Percentiles rank a stretch among this genome's conserved stretches.
These are phyloP conservation scores for Aspergillus tubingensis DNA, from an alignment of 2,329 filamentous ascomycete species.

Conservation along the genomic window DNA sequence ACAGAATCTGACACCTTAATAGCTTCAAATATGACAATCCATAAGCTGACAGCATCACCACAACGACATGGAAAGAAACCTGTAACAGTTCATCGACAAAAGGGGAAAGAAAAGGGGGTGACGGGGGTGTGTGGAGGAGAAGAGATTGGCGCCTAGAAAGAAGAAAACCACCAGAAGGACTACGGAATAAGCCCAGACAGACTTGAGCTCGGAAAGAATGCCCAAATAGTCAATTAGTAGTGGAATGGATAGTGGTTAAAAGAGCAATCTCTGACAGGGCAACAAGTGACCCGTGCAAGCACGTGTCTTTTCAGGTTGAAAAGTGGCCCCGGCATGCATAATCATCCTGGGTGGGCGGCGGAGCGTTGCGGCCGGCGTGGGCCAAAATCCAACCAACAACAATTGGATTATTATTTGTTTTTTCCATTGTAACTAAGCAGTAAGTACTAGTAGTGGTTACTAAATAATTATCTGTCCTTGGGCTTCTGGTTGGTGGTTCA, in stretches of 20 bases:
- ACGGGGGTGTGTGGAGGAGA: too few species aligned
- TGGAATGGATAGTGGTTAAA: neutral
- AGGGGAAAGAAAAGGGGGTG: neutral
- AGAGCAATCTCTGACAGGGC: constrained; percentile 10
- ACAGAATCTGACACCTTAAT: too few species aligned
- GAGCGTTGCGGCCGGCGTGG: neutral
- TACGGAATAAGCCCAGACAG: neutral
- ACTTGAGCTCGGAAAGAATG: neutral
- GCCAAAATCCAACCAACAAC: neutral
- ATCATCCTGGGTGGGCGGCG: constrained; percentile 1
- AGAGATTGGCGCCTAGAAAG: neutral
- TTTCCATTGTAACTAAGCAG: neutral
- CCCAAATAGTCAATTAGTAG: neutral
- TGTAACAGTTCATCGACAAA: neutral
- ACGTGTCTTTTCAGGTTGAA: constrained; percentile 7
- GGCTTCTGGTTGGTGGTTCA: too few species aligned
- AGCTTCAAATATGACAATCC: neutral
- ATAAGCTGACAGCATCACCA: neutral
- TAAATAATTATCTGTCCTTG: too few species aligned
- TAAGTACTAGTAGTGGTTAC: too few species aligned
- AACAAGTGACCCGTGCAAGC: constrained; percentile 17
- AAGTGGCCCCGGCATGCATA: constrained; percentile 2
- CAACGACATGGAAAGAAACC: neutral
- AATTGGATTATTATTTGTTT: neutral
- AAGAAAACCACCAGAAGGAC: neutral